phyloP scores from a whole-genome alignment of 2,329 filamentous ascomycete species.

The Helotiales sp. region DNA sequence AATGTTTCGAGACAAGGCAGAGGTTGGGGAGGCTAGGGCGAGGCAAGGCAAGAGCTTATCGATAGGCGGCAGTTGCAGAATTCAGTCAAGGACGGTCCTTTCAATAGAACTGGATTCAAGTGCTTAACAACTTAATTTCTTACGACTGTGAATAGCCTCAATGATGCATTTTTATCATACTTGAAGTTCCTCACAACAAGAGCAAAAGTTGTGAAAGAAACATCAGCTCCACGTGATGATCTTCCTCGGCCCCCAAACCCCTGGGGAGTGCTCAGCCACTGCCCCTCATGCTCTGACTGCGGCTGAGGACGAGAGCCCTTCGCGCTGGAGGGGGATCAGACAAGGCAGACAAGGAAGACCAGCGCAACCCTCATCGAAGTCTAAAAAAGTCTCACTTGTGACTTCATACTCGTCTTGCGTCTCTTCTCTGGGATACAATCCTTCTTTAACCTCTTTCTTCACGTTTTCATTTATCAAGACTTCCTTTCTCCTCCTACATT shows the following conservation, averaged over 20 bases:
- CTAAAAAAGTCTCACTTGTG: background rate
- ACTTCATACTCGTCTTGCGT: background rate
- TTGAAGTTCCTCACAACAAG: background rate
- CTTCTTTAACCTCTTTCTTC: background rate
- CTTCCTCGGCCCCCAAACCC: background rate
- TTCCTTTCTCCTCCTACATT: background rate
- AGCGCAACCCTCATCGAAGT: background rate
- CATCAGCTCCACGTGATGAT: conserved; percentile 11
- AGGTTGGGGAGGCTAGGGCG: conserved; percentile 4
- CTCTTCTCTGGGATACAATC: background rate
- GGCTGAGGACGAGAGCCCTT: conserved; percentile 10
- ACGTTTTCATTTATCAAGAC: background rate
- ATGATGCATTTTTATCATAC: background rate
- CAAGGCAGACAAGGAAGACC: conserved; percentile 12
- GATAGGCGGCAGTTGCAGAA: conserved; percentile 11
- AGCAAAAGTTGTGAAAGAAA: background rate
- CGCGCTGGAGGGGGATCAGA: background rate
- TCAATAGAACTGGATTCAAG: background rate
- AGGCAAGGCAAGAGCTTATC: conserved; percentile 11
- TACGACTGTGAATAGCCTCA: conserved; percentile 4
- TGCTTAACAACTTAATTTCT: background rate
- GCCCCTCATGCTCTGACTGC: conserved; percentile 13
- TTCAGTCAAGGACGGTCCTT: background rate
- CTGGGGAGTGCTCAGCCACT: conserved; percentile 21
- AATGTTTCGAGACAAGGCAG: too few relatives aligned